Conservation (phyloP, 2,329 filamentous ascomycete species). For the Dactylellina haptotyla region DNA sequence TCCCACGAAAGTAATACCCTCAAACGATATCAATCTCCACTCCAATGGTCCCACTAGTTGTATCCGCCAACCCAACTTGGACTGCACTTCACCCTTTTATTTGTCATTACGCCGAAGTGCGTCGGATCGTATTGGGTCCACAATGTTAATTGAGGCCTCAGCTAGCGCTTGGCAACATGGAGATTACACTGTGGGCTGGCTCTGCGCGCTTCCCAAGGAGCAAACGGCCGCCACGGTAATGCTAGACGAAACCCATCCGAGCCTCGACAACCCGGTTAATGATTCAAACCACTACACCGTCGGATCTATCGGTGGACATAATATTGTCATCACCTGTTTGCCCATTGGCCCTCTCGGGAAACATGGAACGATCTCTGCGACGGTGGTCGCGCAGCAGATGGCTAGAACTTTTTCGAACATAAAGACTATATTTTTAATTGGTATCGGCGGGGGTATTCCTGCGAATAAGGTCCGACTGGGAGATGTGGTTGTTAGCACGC, state of each 20-base stretch:
- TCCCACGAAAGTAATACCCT: too few species aligned
- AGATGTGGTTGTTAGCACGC: slow-evolving; percentile 5
- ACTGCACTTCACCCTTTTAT: too few species aligned
- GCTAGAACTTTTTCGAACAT: not conserved
- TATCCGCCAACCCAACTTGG: too few species aligned
- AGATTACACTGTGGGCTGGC: not conserved
- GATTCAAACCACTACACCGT: not conserved
- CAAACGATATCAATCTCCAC: too few species aligned
- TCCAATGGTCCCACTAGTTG: too few species aligned
- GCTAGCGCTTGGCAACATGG: too few species aligned
- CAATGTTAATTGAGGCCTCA: too few species aligned
- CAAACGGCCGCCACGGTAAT: not conserved
- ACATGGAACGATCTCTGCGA: not conserved
- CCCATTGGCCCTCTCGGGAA: not conserved
- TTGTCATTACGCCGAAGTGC: too few species aligned
- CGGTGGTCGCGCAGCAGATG: not conserved
- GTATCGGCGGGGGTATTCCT: slow-evolving; percentile 10
- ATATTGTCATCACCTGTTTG: slow-evolving; percentile 7
- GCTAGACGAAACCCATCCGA: not conserved
- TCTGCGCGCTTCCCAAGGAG: not conserved
- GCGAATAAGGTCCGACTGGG: slow-evolving; percentile 58
- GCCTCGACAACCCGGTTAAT: not conserved
- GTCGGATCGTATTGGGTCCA: too few species aligned
- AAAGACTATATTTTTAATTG: not conserved
- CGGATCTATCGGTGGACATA: not conserved